These are phyloP conservation scores for Aquilaria yunnanensis DNA, from an alignment of 345 rosid species.

Conservation along the genomic window DNA sequence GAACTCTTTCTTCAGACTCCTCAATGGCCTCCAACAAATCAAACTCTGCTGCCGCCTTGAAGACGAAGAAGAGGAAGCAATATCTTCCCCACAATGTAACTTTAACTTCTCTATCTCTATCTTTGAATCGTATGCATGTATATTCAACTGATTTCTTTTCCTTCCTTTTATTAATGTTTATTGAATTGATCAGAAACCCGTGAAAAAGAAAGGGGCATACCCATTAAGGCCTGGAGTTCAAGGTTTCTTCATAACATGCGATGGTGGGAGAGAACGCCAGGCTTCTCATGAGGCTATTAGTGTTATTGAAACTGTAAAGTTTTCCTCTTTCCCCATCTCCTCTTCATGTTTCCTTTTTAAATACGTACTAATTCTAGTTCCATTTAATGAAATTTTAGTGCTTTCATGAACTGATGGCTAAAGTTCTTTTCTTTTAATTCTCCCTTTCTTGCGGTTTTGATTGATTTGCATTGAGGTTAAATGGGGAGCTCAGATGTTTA, in stretches of 20 bases:
- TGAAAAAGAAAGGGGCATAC: conserved; percentile 79
- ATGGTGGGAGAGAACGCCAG: conserved; percentile 87
- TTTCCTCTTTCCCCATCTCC: conserved; percentile 1
- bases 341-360: not conserved
- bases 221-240: conserved; percentile 80
- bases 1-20: not conserved
- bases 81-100: conserved; percentile 67
- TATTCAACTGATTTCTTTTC: not conserved
- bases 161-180: not conserved
- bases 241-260: conserved; percentile 91
- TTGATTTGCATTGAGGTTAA: not conserved
- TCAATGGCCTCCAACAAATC: conserved; percentile 44
- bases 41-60: conserved; percentile 18
- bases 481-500: too few relatives aligned
- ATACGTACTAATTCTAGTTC: conserved; percentile 2
- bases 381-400: conserved; percentile 3
- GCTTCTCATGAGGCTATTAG: conserved; percentile 78
- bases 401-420: not conserved
- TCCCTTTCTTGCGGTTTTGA: not conserved
- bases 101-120: not conserved
- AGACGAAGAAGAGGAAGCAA: conserved; percentile 72
- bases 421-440: not conserved
- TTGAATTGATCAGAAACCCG: conserved; percentile 49
- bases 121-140: not conserved
- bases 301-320: conserved; percentile 76